These are phyloP conservation scores for Pseudocercospora eumusae DNA, from an alignment of 2,329 filamentous ascomycete genomes.

Conservation along the genomic window DNA sequence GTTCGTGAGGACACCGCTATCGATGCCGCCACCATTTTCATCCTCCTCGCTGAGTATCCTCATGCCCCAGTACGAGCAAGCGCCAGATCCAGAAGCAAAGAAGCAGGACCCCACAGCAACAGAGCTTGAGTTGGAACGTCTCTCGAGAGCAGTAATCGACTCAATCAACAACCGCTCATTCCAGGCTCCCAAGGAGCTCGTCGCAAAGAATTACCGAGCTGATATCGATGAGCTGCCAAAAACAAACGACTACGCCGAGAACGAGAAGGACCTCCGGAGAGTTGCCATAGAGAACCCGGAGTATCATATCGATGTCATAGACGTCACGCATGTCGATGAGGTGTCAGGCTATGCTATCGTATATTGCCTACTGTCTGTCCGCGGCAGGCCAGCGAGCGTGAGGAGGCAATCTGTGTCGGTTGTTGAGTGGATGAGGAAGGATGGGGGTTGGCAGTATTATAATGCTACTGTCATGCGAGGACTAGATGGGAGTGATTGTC, in stretches of 20 bases:
- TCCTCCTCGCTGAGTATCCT: neutral
- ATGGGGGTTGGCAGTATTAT: slow-evolving; percentile 20
- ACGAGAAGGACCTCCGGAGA: slow-evolving; percentile 9
- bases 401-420: slow-evolving; percentile 16
- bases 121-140: slow-evolving; percentile 13
- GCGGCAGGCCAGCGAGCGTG: slow-evolving; percentile 17
- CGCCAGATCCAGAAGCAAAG: neutral
- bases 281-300: slow-evolving; percentile 14
- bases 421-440: slow-evolving; percentile 20
- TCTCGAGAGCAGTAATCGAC: slow-evolving; percentile 16
- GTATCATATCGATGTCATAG: slow-evolving; percentile 20
- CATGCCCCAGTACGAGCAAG: neutral
- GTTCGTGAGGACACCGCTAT: neutral
- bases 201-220: slow-evolving; percentile 15
- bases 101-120: neutral
- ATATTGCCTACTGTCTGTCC: slow-evolving; percentile 18
- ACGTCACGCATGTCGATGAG: slow-evolving; percentile 21
- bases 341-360: slow-evolving; percentile 19
- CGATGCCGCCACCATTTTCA: neutral
- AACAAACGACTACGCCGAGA: slow-evolving; percentile 11
- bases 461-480: slow-evolving; percentile 21
- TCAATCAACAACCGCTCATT: slow-evolving; percentile 21
- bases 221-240: slow-evolving; percentile 21
- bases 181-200: slow-evolving; percentile 10
- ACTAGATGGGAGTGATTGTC: slow-evolving; percentile 11